Conservation (phyloP, 208 protist genomes). For the Strigomonas culicis region DNA sequence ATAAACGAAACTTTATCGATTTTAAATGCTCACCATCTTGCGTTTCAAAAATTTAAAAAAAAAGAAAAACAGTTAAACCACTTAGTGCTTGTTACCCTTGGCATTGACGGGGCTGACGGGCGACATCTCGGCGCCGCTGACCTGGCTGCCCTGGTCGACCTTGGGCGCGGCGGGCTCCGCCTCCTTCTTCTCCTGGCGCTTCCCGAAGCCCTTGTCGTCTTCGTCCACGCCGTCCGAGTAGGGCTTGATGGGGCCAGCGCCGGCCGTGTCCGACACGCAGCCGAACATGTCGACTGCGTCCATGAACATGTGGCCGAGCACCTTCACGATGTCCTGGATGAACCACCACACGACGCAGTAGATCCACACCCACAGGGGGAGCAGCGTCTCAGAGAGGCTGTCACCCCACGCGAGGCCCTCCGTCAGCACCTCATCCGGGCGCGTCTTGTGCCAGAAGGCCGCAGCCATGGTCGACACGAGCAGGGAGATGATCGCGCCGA, state of each 20-base stretch:
- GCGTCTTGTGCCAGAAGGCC: conserved; percentile 59
- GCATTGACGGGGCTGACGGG: conserved; percentile 18
- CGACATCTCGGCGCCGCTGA: conserved; percentile 8
- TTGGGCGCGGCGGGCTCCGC: neutral
- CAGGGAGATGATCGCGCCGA: conserved; percentile 62
- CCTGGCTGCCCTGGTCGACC: conserved; percentile 6
- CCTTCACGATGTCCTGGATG: conserved; percentile 84
- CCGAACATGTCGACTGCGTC: conserved; percentile 69
- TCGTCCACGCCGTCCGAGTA: conserved; percentile 21
- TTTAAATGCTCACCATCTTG: neutral
- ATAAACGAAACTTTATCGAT: neutral
- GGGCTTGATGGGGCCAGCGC: conserved; percentile 34
- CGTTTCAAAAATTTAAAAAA: conserved; percentile 4
- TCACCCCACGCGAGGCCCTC: conserved; percentile 71
- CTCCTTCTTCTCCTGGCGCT: neutral
- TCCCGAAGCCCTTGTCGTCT: neutral
- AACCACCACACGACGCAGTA: conserved; percentile 91
- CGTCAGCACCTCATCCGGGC: conserved; percentile 54
- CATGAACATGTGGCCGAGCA: conserved; percentile 63
- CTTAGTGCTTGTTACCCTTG: conserved; percentile 13
- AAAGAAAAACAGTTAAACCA: conserved; percentile 15
- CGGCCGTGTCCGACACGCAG: conserved; percentile 39
- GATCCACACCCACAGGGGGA: conserved; percentile 87
- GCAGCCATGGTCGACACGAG: conserved; percentile 67
- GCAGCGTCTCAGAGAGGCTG: conserved; percentile 39